A percentile compares a stretch with the other conserved stretches of the same genome.
These are phyloP conservation scores for Cryptococcus sp. DNA, from an alignment of 1,284 basidiomycete genomes.

Conservation along the genomic window DNA sequence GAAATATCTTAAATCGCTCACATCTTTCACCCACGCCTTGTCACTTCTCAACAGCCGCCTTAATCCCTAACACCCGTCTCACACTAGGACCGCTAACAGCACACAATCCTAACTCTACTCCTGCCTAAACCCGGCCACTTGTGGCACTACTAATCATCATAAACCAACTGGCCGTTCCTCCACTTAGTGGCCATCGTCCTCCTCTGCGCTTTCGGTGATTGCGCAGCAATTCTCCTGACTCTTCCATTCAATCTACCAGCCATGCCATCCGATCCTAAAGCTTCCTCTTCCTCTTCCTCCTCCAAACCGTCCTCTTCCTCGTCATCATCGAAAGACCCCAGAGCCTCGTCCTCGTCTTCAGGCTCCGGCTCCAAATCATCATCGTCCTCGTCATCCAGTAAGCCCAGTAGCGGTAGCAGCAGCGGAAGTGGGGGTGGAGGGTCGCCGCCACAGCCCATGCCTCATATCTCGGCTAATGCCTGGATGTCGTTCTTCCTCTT, in stretches of 20 bases:
- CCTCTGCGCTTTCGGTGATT: slow-evolving; percentile 21
- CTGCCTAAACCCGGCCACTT: background rate
- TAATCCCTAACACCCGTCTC: too few relatives aligned
- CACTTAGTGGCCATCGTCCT: slow-evolving; percentile 18
- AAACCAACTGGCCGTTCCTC: slow-evolving; percentile 15
- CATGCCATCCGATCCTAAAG: slow-evolving; percentile 20
- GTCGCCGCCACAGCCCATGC: slow-evolving; percentile 23
- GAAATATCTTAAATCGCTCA: too few relatives aligned
- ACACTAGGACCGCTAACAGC: too few relatives aligned
- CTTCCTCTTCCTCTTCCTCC: slow-evolving; percentile 21
- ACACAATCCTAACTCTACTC: too few relatives aligned
- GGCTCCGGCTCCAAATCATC: slow-evolving; percentile 12
- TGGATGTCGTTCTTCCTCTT: slow-evolving; percentile 48
- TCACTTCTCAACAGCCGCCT: too few relatives aligned
- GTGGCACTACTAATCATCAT: background rate
- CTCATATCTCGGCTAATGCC: slow-evolving; percentile 36
- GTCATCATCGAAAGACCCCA: slow-evolving; percentile 11
- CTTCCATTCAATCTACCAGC: slow-evolving; percentile 20
- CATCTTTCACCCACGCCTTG: too few relatives aligned
- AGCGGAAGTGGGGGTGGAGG: slow-evolving; percentile 9
- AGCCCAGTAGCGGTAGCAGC: background rate
- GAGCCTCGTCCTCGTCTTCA: slow-evolving; percentile 10
- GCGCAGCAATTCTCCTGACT: slow-evolving; percentile 20
- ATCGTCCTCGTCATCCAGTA: background rate
- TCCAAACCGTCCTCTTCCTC: slow-evolving; percentile 20